Evolutionary conservation across 208 protist species (phyloP).

Genomic region (Crithidia bombi): DNA sequence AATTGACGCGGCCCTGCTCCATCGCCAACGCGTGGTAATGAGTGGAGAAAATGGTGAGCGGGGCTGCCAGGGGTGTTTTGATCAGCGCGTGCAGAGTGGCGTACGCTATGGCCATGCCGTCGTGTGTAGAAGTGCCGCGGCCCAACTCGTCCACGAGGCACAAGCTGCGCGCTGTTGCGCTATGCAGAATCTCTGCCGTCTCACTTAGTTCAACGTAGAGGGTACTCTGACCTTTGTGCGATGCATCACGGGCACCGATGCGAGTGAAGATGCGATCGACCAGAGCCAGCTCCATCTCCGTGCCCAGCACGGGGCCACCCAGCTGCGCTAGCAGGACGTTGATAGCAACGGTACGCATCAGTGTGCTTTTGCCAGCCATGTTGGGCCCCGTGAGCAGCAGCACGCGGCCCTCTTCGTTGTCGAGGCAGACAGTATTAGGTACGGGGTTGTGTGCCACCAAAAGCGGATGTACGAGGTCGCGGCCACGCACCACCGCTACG

Average conservation of each 20-base stretch:
- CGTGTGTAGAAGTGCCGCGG: constrained; percentile 97
- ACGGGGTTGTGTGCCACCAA: constrained; percentile 45
- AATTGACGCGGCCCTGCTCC: constrained; percentile 54
- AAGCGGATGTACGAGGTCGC: constrained; percentile 46
- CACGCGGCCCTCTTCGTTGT: constrained; percentile 76
- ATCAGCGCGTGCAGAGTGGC: constrained; percentile 90
- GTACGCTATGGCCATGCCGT: constrained; percentile 97
- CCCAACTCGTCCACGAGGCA: constrained; percentile 99
- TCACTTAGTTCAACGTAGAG: constrained; percentile 98
- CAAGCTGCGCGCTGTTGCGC: constrained; percentile 92
- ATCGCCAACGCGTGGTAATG: constrained; percentile 98
- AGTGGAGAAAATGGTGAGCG: constrained; percentile 95
- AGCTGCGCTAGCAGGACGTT: constrained; percentile 96
- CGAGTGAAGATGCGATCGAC: constrained; percentile 98
- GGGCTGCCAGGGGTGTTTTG: constrained; percentile 36
- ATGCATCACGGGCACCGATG: constrained; percentile 96
- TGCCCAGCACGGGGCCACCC: constrained; percentile 94
- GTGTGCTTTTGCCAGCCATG: constrained; percentile 98
- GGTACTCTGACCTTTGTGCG: constrained; percentile 97
- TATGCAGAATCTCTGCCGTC: constrained; percentile 85
- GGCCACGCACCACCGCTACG: constrained; percentile 27
- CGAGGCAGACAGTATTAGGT: constrained; percentile 75
- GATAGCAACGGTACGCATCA: constrained; percentile 95
- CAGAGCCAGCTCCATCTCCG: constrained; percentile 65
- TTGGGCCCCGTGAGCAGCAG: constrained; percentile 98